phyloP scores from a whole-genome alignment of 148 eudicot genomes.

The Diospyros kaki region DNA sequence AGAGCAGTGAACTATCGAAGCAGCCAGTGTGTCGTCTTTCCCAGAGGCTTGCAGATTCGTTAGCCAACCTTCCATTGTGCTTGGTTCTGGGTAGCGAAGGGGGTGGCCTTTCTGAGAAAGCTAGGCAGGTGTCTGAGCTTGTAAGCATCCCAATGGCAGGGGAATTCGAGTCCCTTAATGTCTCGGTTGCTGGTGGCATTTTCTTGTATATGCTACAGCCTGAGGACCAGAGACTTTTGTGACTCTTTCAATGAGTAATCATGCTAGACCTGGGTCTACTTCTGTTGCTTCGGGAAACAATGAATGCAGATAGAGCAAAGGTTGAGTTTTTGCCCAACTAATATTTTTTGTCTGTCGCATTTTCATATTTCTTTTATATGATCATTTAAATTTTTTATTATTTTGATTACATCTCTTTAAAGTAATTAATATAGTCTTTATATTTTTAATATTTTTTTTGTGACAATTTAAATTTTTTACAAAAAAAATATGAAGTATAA shows the following conservation, averaged over 20 bases:
- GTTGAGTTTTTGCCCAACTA: no score
- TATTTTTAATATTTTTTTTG: no score
- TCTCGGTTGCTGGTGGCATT: slow-evolving; percentile 91
- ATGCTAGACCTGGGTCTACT: neutral
- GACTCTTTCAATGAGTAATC: neutral
- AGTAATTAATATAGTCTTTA: no score
- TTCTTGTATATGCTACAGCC: slow-evolving; percentile 73
- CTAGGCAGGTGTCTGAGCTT: slow-evolving; percentile 52
- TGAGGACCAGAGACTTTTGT: neutral
- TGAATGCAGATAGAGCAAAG: neutral
- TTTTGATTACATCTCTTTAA: no score
- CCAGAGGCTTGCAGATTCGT: slow-evolving; percentile 46
- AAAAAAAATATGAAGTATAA: no score
- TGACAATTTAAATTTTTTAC: no score
- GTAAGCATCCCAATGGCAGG: slow-evolving; percentile 78
- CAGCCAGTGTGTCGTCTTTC: slow-evolving; percentile 44
- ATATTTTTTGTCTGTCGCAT: no score
- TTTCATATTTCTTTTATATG: no score
- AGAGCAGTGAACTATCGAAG: slow-evolving; percentile 18
- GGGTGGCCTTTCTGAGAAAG: slow-evolving; percentile 57
- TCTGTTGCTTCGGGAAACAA: neutral
- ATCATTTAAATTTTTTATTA: no score
- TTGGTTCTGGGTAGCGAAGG: slow-evolving; percentile 86
- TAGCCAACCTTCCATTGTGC: slow-evolving; percentile 54
- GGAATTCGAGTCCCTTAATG: slow-evolving; percentile 82